Base-by-base conservation (phyloP, 2,329 filamentous ascomycete species). In the Epichloe aotearoae region DNA sequence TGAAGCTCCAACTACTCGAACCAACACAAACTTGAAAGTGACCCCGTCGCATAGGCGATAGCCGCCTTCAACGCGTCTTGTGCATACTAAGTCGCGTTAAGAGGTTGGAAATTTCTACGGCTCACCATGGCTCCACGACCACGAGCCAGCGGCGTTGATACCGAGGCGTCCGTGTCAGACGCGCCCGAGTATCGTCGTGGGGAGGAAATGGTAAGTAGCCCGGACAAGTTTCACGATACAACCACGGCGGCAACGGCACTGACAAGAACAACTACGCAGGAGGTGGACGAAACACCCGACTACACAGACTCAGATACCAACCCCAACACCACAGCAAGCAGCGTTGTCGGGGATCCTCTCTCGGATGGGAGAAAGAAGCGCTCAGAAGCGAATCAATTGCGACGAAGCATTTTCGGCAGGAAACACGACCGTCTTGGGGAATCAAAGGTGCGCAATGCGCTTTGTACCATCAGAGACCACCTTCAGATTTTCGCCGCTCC, bases 361-460 rank as follows among this genome's bases (percentile, higher is more conserved):
- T 70, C 72, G 45, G 91, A 97, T 71, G 89, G 88, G 33, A 83
- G 90, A 49, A 94, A 86, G 72, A 82, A 84, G 63, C 82, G 91
- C 59, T 84, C 88, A 51, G 89, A 96, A 64, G 90, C 84, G 52
- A 88, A 89, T 57, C 85, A 94, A 67, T 76, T 97, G 62, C 85
- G 93, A 51, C 87, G 94, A 66, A 95, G 84, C 66, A 88, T 96
- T 55, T 85, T 96, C 61, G 90, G 89, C 62, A 95, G 88, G 75
- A 96, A 98, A 67, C 93, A 96, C 63, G 88, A 95, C 62, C 80
- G 84, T 49, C 70, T 98, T 7, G 89, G 91, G 62, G 88, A 95
- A 64, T 95, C 87, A 47, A 97, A 95, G 81, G 88, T 91, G 75
- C 12, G 63, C 14, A 47, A 44, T 41, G 23, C 53, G 46, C 57